Evolutionary conservation across 441 rosid genomes (phyloP).

Genomic region (Metrosideros polymorpha): DNA sequence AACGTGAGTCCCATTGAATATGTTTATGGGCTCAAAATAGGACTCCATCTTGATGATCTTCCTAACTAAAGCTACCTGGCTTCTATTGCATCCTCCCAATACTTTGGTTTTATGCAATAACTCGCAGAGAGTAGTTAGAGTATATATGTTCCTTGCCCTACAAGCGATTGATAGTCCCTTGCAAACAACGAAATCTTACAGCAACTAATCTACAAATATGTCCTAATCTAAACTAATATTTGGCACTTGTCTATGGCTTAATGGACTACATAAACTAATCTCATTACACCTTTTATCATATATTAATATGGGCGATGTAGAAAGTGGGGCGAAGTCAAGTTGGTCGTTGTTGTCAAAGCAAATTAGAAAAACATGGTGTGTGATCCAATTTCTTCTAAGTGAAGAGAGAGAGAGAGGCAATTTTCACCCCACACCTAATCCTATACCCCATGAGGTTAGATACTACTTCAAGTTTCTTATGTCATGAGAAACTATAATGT

Average conservation of each 20-base stretch:
- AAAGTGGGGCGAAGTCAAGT: slow-evolving; percentile 2
- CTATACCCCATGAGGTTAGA: slow-evolving; percentile 10
- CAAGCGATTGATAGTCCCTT: slow-evolving; percentile 10
- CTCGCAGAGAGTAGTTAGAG: slow-evolving; percentile 7
- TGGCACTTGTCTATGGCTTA: slow-evolving; percentile 1
- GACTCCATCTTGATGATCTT: background rate
- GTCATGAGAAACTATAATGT: slow-evolving; percentile 13
- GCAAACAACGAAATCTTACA: background rate
- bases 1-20: no score
- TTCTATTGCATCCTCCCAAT: background rate
- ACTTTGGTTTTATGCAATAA: background rate
- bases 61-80: background rate
- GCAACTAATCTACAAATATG: background rate
- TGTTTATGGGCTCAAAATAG: background rate
- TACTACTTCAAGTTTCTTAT: slow-evolving; percentile 15
- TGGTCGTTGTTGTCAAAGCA: slow-evolving; percentile 18
- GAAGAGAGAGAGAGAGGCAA: background rate
- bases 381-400: background rate
- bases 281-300: background rate
- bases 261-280: background rate
- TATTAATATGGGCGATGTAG: background rate
- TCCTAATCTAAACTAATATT: background rate
- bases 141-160: slow-evolving; percentile 7
- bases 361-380: background rate
- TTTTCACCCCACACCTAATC: slow-evolving; percentile 27